Conservation (phyloP, 805 yeast species). For the Metschnikowia gelsemii region DNA sequence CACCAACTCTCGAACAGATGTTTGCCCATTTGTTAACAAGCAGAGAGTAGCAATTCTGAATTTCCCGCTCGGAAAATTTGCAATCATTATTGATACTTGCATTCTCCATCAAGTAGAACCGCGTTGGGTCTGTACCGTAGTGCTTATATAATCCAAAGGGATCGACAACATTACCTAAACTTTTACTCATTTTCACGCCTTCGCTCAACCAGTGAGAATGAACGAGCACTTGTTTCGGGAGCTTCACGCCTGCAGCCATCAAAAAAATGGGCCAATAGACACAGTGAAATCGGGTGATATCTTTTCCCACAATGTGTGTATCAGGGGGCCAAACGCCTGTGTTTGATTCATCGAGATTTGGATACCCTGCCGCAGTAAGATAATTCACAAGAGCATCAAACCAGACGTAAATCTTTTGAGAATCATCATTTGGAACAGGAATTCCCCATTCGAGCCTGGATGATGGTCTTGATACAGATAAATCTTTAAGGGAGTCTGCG, state of each 20-base stretch:
- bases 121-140: conserved; percentile 70
- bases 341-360: conserved; percentile 18
- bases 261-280: conserved; percentile 92
- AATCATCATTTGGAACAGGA: conserved; percentile 73
- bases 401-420: conserved; percentile 93
- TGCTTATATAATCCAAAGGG: conserved; percentile 63
- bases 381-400: conserved; percentile 91
- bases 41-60: conserved; percentile 55
- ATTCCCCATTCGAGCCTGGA: conserved; percentile 86
- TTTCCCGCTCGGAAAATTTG: conserved; percentile 64
- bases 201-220: conserved; percentile 94
- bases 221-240: conserved; percentile 76
- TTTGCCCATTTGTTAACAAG: conserved; percentile 84
- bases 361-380: conserved; percentile 65
- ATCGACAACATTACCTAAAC: conserved; percentile 90
- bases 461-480: conserved; percentile 85
- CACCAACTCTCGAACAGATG: conserved; percentile 69
- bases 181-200: conserved; percentile 92
- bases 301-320: conserved; percentile 88
- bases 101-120: conserved; percentile 75
- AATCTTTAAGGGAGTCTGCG: conserved; percentile 51
- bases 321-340: conserved; percentile 55
- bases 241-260: conserved; percentile 71
- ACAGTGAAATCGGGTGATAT: conserved; percentile 84
- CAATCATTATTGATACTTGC: conserved; percentile 76